Percentiles rank a stretch among this genome's conserved stretches.
These are phyloP conservation scores for Cudoniella acicularis DNA, from an alignment of 495 filamentous ascomycete species.

Conservation along the genomic window DNA sequence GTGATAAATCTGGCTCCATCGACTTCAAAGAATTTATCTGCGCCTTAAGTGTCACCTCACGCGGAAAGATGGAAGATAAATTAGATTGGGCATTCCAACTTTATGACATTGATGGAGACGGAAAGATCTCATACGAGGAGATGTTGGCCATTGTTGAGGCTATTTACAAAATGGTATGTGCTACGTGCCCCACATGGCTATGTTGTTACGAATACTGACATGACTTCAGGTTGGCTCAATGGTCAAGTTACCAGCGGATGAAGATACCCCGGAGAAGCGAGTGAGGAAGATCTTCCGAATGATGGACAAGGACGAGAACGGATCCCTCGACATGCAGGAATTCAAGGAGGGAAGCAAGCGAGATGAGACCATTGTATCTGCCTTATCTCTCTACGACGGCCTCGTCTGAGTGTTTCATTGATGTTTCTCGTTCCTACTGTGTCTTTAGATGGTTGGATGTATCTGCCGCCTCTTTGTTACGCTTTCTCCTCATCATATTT, in stretches of 20 bases:
- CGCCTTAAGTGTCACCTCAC: constrained; percentile 91
- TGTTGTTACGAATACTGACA: constrained; percentile 12
- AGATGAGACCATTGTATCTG: constrained; percentile 98
- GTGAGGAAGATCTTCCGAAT: constrained; percentile 98
- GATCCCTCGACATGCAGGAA: constrained; percentile 78
- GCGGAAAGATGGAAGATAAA: constrained; percentile 99
- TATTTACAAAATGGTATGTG: constrained; percentile 96
- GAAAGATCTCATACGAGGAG: constrained; percentile 98
- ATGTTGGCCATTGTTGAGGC: constrained; percentile 98
- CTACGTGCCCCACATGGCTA: background rate
- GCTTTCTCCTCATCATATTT: background rate
- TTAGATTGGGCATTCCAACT: constrained; percentile 99
- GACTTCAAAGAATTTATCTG: constrained; percentile 99
- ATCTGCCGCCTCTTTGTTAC: background rate
- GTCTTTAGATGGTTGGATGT: too few relatives aligned
- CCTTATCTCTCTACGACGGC: constrained; percentile 93
- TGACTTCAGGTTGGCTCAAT: constrained; percentile 85
- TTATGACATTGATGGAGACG: constrained; percentile 98
- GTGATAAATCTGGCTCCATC: constrained; percentile 93
- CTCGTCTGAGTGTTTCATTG: too few relatives aligned
- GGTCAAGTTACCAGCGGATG: constrained; percentile 97
- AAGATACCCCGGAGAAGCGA: constrained; percentile 98
- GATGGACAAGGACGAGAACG: constrained; percentile 99
- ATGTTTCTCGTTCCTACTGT: too few relatives aligned
- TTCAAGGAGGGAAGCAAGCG: constrained; percentile 99